A percentile compares a stretch with the other conserved stretches of the same genome.
phyloP scores from a whole-genome alignment of 2,329 filamentous ascomycete species.

The Penicillium sp. region DNA sequence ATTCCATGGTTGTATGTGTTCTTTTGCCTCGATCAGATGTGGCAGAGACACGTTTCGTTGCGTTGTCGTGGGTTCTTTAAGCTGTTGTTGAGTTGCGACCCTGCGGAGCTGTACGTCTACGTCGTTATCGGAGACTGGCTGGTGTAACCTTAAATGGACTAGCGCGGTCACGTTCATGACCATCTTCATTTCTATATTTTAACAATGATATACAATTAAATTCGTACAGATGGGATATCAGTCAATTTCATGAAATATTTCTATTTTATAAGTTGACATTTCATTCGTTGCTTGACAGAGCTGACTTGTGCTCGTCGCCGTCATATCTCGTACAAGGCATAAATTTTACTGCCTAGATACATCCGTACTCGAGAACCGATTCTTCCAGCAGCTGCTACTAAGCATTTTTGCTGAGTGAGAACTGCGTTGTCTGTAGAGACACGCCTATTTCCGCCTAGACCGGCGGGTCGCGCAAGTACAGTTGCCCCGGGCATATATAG shows the following conservation, averaged over 20 bases:
- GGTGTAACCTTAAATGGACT: neutral
- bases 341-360: neutral
- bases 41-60: neutral
- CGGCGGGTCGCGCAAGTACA: neutral
- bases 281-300: neutral
- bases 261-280: too few species aligned
- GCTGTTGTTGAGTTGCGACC: neutral
- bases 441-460: neutral
- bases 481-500: neutral
- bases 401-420: neutral
- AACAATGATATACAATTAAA: too few species aligned
- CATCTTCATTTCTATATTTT: too few species aligned
- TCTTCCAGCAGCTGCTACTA: neutral
- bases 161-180: neutral
- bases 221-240: too few species aligned
- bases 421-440: neutral
- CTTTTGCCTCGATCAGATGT: neutral
- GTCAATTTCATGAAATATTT: too few species aligned
- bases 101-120: neutral
- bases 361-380: neutral
- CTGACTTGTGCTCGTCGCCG: neutral
- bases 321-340: neutral
- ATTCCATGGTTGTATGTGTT: constrained; percentile 30
- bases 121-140: neutral
- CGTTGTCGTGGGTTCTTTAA: neutral